Evolutionary conservation across 1,139 yeast species (phyloP).

Genomic region (Hyphopichia burtonii): DNA sequence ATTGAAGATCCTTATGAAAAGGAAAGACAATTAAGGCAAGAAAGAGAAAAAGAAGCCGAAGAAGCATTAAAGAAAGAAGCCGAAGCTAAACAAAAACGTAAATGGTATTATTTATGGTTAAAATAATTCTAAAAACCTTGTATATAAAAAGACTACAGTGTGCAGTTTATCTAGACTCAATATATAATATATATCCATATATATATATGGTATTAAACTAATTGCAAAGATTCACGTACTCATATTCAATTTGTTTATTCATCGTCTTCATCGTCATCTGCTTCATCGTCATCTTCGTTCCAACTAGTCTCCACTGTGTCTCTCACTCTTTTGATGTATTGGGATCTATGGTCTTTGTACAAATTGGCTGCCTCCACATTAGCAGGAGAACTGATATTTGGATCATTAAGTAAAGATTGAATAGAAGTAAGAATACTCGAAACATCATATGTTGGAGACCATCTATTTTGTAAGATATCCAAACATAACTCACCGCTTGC

Average conservation of each 20-base stretch:
- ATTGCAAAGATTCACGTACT: too few species aligned
- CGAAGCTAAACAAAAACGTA: conserved; percentile 10
- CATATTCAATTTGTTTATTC: too few species aligned
- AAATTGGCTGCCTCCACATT: conserved; percentile 97
- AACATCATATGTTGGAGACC: conserved; percentile 99
- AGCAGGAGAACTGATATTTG: conserved; percentile 95
- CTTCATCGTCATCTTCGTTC: conserved; percentile 61
- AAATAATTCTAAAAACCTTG: conserved; percentile 2
- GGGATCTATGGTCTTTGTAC: conserved; percentile 92
- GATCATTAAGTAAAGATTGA: conserved; percentile 87
- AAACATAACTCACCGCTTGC: conserved; percentile 94
- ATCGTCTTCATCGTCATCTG: conserved; percentile 55
- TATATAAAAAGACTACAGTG: too few species aligned
- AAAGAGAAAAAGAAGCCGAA: conserved; percentile 14
- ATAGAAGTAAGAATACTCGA: conserved; percentile 92
- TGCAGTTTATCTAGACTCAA: too few species aligned
- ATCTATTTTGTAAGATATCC: conserved; percentile 92
- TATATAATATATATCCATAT: too few species aligned
- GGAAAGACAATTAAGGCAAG: conserved; percentile 23
- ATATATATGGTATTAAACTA: too few species aligned
- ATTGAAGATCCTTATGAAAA: conserved; percentile 38
- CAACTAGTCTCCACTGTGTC: conserved; percentile 93
- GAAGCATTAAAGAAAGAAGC: conserved; percentile 10
- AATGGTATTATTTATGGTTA: conserved; percentile 31
- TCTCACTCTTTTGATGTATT: conserved; percentile 85